A percentile compares a stretch with the other conserved stretches of the same genome.
Evolutionary conservation across 768 basidiomycete genomes (phyloP).

Genomic region (Xanthoconium stramineum): DNA sequence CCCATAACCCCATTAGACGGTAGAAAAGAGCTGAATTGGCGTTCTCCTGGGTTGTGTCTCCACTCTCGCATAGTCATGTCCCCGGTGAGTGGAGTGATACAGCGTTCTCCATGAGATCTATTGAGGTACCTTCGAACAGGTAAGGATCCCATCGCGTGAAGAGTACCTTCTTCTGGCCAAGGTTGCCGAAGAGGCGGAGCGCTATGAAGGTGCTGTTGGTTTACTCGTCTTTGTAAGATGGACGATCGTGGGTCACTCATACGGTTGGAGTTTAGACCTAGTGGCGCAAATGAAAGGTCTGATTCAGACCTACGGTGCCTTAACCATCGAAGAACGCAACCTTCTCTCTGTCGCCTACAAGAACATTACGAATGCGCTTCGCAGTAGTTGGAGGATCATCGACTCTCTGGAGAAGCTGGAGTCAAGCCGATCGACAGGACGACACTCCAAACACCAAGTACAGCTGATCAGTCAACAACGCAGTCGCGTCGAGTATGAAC

Average conservation of each 20-base stretch:
- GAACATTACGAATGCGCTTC: conserved; percentile 79
- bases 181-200: conserved; percentile 84
- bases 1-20: conserved; percentile 28
- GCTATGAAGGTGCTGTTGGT: conserved; percentile 67
- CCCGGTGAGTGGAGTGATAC: conserved; percentile 23
- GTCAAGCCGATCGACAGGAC: conserved; percentile 30
- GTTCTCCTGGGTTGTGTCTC: conserved; percentile 3
- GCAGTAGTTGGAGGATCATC: conserved; percentile 82
- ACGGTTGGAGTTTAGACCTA: conserved; percentile 51
- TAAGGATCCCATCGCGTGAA: conserved; percentile 32
- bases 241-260: conserved; percentile 4
- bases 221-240: not conserved
- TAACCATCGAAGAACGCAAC: conserved; percentile 84
- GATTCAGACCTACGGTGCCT: conserved; percentile 61
- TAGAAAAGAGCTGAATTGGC: conserved; percentile 27
- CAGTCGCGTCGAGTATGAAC: conserved; percentile 71
- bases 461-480: conserved; percentile 70
- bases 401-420: conserved; percentile 70
- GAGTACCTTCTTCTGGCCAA: conserved; percentile 66
- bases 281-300: conserved; percentile 76
- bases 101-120: not conserved
- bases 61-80: conserved; percentile 23
- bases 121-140: conserved; percentile 17
- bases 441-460: conserved; percentile 42
- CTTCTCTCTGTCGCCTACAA: conserved; percentile 89